These are phyloP conservation scores for Trichoderma cornu-damae DNA, from an alignment of 2,329 filamentous ascomycete genomes.

Conservation along the genomic window DNA sequence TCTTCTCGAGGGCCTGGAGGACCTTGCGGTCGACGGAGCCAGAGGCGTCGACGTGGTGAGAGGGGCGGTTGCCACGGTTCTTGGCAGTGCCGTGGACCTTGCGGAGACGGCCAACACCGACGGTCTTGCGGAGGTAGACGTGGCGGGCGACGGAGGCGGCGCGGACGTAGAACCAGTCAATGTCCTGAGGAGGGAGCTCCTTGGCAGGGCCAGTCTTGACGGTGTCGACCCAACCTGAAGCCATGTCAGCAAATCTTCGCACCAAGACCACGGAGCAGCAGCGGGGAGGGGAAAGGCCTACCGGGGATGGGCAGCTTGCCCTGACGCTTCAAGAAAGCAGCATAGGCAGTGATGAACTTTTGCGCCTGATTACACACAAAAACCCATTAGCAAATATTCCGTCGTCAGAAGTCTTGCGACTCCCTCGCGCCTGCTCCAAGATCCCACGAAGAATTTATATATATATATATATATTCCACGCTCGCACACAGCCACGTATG, in stretches of 20 bases:
- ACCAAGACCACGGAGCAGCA: background rate
- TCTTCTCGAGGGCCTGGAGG: constrained; percentile 97
- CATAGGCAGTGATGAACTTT: constrained; percentile 83
- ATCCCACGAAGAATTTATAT: constrained; percentile 24
- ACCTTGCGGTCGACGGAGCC: constrained; percentile 97
- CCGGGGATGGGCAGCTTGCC: constrained; percentile 87
- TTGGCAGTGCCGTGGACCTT: constrained; percentile 95
- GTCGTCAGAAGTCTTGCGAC: constrained; percentile 69
- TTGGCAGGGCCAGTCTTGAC: constrained; percentile 97
- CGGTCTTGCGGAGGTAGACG: constrained; percentile 99
- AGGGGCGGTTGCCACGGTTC: constrained; percentile 91
- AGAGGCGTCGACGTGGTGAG: constrained; percentile 91
- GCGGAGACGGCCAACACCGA: constrained; percentile 95
- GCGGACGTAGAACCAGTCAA: constrained; percentile 93
- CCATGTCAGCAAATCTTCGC: background rate
- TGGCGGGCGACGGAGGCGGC: constrained; percentile 94
- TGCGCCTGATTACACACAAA: constrained; percentile 58
- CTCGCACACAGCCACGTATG: constrained; percentile 6
- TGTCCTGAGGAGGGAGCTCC: constrained; percentile 96
- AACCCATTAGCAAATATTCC: constrained; percentile 64
- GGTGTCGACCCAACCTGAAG: constrained; percentile 91
- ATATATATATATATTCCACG: constrained; percentile 20
- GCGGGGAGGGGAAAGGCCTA: constrained; percentile 43
- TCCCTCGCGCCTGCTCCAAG: constrained; percentile 64
- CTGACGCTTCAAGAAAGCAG: constrained; percentile 88